These are phyloP conservation scores for Trypanosoma mega DNA, from an alignment of 208 protist species.

Conservation along the genomic window DNA sequence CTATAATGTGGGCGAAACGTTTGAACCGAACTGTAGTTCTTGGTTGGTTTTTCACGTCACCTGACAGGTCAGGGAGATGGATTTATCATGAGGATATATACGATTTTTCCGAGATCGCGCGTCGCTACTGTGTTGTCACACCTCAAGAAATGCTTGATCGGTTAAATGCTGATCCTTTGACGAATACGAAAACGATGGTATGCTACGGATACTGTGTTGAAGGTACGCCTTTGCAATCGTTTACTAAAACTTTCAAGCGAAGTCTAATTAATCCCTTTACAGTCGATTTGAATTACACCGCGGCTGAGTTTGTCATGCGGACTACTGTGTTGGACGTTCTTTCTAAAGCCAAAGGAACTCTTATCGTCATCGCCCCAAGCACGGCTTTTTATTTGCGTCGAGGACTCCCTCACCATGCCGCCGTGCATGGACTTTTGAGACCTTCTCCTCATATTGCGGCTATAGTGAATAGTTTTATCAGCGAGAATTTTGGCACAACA, in stretches of 20 bases:
- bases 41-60: conserved; percentile 13
- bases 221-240: background rate
- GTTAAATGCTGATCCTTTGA: background rate
- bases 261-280: too few species aligned
- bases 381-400: background rate
- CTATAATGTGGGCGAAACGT: conserved; percentile 9
- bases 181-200: background rate
- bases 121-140: conserved; percentile 6
- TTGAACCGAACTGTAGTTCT: conserved; percentile 9
- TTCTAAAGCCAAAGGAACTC: background rate
- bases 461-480: background rate
- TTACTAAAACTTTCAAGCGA: background rate
- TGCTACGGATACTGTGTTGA: conserved; percentile 2
- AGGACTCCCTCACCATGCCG: conserved; percentile 2
- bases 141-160: background rate
- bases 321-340: too few species aligned
- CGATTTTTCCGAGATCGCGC: conserved; percentile 1
- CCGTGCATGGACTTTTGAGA: background rate
- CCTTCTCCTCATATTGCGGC: background rate
- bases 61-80: background rate
- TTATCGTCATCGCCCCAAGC: background rate
- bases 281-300: too few species aligned
- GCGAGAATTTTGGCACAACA: background rate
- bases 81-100: background rate
- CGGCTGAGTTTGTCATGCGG: too few species aligned